Base-by-base conservation (phyloP, 768 basidiomycete species). In the Termitomyces sp. region DNA sequence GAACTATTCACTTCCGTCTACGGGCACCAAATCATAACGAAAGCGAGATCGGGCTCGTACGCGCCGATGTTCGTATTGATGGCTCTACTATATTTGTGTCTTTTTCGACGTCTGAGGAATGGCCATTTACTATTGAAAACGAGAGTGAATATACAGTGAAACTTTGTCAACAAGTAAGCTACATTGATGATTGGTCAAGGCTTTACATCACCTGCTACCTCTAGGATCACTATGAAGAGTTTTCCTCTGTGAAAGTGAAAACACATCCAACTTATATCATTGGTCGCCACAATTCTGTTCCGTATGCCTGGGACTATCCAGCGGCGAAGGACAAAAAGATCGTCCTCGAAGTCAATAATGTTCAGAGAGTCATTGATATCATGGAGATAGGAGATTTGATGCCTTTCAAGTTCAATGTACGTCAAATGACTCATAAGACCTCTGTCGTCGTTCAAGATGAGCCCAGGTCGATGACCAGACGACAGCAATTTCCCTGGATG, bases 231-330 rank as follows among this genome's bases (percentile, higher is more conserved):
- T 79, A 79, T 42, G 74, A 77, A 34, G 66, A 72, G 45, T 62
- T 62, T 36, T 48, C 65, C 15, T 63, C 72, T n/a, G 70, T 71
- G 40, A 83, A 83, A 68, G 68, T 81, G 42, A 67, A 25, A 25
- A 25, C 25, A 25, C 25, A 73, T 48, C 74, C 76, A 31, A 67
- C 66, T 12, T 94, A 95, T 72, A 78, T 75, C n/a, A 71, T 96
- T 3, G 68, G 74, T 5, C 79, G 86, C 10, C 84, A 81, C 43
- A 76, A 83, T 3, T 79, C 76, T 15, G 71, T 82, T 49, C 76
- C 83, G 37, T 99, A 98, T 70, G 91, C 95, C 5, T 99, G 96
- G 96, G 97, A 99, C 69, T 86, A 82, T 61, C 97, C 97, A 7
- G 91, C 94, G 3, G 87, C 88, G 1, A 78, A 79, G 50, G 87